Evolutionary conservation across 345 rosid species (phyloP), one percentile per base, ranked within the genome.

Genomic region (Erucastrum elatum): DNA sequence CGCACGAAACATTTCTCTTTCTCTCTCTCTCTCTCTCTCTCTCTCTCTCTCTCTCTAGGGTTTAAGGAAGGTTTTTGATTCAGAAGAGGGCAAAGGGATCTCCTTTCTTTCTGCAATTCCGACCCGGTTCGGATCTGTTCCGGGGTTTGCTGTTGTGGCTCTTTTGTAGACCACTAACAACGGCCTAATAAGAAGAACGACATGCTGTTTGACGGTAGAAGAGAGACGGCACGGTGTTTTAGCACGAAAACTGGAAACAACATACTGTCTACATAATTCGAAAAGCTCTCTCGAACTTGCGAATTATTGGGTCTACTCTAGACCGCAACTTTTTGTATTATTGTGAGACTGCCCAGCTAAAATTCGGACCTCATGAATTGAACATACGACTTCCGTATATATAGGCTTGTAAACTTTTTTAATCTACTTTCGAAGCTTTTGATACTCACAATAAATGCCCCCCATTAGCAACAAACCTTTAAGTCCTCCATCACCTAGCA

Each of bases 1-100:
- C 61, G 82, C 84, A 10, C 84, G 85, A 75, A 82, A 87, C 96
- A 91, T 77, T 10, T 61, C 4, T 16, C n/a, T n/a, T n/a, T n/a
- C n/a, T n/a, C n/a, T n/a, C n/a, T n/a, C n/a, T n/a, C n/a, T 29
- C 21, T 58, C 37, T 34, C 10, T 35, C 9, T 33, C 35, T 33
- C 35, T 15, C 30, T 61, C 35, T 60, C 5, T 17, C 21, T 30
- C 6, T 21, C 35, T 34, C 33, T 73, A 70, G 25, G 84, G 78
- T 70, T 84, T 84, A 81, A 71, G 73, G 62, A 75, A 81, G 82
- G 74, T 78, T 84, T 75, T 34, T 34, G 68, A 15, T 64, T 63
- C 41, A 51, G 61, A 58, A 60, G n/a, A 34, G 7, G 66, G 71
- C 77, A 66, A 16, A 62, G 37, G 60, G 29, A 53, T 15, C 65